Evolutionary conservation across 1,284 basidiomycete species (phyloP).

Genomic region (Heterobasidion occidentale): DNA sequence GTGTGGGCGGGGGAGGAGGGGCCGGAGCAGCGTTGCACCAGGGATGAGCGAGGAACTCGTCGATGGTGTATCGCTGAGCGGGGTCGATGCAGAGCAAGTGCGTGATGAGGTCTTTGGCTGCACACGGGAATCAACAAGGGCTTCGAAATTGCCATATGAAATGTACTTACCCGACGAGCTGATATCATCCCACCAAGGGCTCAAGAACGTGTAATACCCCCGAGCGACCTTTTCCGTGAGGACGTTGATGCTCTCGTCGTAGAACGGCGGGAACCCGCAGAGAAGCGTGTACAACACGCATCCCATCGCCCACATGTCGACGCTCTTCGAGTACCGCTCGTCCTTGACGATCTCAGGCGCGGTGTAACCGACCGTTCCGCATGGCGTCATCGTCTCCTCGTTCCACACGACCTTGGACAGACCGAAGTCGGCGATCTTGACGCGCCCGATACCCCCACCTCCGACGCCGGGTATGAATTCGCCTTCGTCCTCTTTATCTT

Average conservation of each 20-base stretch:
- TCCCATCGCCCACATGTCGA: slow-evolving; percentile 99
- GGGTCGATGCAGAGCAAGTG: slow-evolving; percentile 97
- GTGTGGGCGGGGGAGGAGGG: slow-evolving; percentile 56
- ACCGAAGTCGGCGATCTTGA: slow-evolving; percentile 99
- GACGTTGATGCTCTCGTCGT: slow-evolving; percentile 98
- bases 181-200: slow-evolving; percentile 99
- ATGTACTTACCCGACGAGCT: slow-evolving; percentile 57
- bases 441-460: slow-evolving; percentile 94
- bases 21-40: slow-evolving; percentile 79
- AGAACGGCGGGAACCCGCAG: slow-evolving; percentile 99
- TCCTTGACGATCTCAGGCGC: slow-evolving; percentile 99
- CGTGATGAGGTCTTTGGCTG: slow-evolving; percentile 93
- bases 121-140: not conserved
- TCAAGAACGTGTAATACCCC: slow-evolving; percentile 97
- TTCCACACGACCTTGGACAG: slow-evolving; percentile 99
- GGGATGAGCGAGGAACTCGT: slow-evolving; percentile 95
- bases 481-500: slow-evolving; percentile 98
- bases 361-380: slow-evolving; percentile 98
- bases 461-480: slow-evolving; percentile 89
- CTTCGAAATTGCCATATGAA: not conserved
- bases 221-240: slow-evolving; percentile 97
- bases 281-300: slow-evolving; percentile 98
- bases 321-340: slow-evolving; percentile 96
- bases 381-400: slow-evolving; percentile 98
- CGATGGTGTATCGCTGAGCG: slow-evolving; percentile 92